Base-by-base conservation (phyloP, 805 yeast species). In the Yarrowia osloensis region DNA sequence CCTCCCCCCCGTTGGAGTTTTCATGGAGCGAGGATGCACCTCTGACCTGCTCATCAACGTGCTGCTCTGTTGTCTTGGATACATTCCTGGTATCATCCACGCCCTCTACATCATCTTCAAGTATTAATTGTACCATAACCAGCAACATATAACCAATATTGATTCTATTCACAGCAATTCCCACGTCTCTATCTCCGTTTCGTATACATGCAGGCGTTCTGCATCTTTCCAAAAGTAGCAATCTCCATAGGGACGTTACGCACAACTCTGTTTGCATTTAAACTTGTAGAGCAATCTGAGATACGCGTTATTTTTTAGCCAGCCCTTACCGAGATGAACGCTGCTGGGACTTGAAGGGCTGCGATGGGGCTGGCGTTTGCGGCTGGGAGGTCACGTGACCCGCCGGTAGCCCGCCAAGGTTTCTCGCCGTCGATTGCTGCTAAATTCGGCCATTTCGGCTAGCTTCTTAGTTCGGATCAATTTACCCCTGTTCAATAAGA, bases 21-120 rank as follows among this genome's bases (percentile, higher is more conserved):
- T 84, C 78, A 75, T 84, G 66, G 88, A 85, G 76, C 77, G 81
- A 70, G 89, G 89, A 42, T 85, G 87, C 75, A 77, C 81, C 37
- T 73, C 79, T 17, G 78, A 80, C 68, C 70, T 80, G 44, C 76
- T 86, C 44, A 73, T 90, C 73, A 88, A 89, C 78, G 77, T 88
- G 57, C 72, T 90, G 49, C 82, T 90, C 73, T 87, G 93, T 24
- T 75, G 86, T 70, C 81, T 90, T 68, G 95, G 93, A 46, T 89
- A 86, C 77, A 78, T 90, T 70, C 96, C 96, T 2, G 96, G 79
- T 66, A 77, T 78, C 69, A 69, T 77, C 67, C 77, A 77, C 72
- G 80, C 80, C 63, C 70, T 76, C 70, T 77, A 75, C 70, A 72
- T 77, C 67, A 69, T 69, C 22, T 57, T 69, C 68, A 68, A 68